Evolutionary conservation across 208 protist genomes (phyloP), one percentile per base, ranked within the genome.

Genomic region (Phytomonas francai): DNA sequence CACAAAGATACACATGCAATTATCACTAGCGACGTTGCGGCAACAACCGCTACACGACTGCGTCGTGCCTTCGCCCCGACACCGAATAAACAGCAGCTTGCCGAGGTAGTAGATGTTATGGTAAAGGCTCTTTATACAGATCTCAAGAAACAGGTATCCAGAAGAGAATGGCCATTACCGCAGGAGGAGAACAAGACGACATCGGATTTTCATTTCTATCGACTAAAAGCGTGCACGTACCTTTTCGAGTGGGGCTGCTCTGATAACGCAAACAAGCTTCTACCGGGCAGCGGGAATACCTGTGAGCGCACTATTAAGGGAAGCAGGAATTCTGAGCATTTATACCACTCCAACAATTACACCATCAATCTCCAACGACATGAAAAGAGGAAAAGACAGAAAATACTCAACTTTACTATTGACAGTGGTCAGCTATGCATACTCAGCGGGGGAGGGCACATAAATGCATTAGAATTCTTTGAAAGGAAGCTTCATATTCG

Each of bases 81-180:
- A 30, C 88, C 88, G 2, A 76, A 77, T 4, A 67, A 78, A 27
- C 67, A 76, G 64, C 77, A 84, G 32, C 39, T 89, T 11, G 77
- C 77, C 16, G 77, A 89, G 49, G 79, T 93, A 4, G 78, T 93
- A 4, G 78, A 93, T 65, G 80, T 85, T 0, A 93, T 93, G 88
- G 80, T 93, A 57, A 29, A 11, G 12, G 72, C 71, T 12, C 64
- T 87, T 9, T 63, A 81, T 63, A 57, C 67, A 4, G 75, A 89
- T 39, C 58, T 87, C 12, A 70, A 78, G 59, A 67, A 69, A 19
- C 32, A 14, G 7, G 62, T 74, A 54, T 29, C 57, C 27, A 5
- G 30, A 3, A 29, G 30, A 61, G 29, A 61, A 61, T 33, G 11
- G 11, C 57, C 5, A 61, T 1, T 19, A 19, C 57, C 27, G 57